A percentile compares a stretch with the other conserved stretches of the same genome.
These are phyloP conservation scores for Pogostemon cablin DNA, from an alignment of 257 asterid genomes.

Conservation along the genomic window DNA sequence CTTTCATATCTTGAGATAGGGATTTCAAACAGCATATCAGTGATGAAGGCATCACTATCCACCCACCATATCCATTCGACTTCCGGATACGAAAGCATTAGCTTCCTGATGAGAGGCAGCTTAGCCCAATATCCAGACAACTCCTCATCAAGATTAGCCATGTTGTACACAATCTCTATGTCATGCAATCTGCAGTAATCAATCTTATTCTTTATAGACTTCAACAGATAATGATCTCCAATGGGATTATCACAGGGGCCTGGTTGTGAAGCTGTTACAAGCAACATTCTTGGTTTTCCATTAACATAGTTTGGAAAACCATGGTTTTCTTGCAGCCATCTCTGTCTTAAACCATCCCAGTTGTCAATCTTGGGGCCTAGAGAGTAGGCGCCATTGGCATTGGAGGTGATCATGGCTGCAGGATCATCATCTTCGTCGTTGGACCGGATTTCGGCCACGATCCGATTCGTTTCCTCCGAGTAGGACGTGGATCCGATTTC, in stretches of 20 bases:
- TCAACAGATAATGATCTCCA: slow-evolving; percentile 52
- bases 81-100: slow-evolving; percentile 52
- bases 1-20: slow-evolving; percentile 37
- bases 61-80: slow-evolving; percentile 62
- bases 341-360: slow-evolving; percentile 43
- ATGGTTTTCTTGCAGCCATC: slow-evolving; percentile 39
- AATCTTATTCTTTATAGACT: slow-evolving; percentile 56
- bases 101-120: slow-evolving; percentile 44
- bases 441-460: slow-evolving; percentile 46
- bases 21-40: slow-evolving; percentile 48
- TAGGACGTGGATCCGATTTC: slow-evolving; percentile 12
- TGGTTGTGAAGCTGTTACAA: slow-evolving; percentile 47
- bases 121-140: slow-evolving; percentile 54
- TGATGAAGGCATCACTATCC: slow-evolving; percentile 56
- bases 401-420: slow-evolving; percentile 7
- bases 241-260: slow-evolving; percentile 46
- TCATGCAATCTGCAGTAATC: slow-evolving; percentile 53
- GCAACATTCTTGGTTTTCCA: slow-evolving; percentile 42
- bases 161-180: slow-evolving; percentile 47
- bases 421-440: slow-evolving; percentile 30
- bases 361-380: slow-evolving; percentile 48
- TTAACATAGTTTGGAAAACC: slow-evolving; percentile 32
- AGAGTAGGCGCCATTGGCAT: slow-evolving; percentile 30
- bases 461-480: slow-evolving; percentile 37
- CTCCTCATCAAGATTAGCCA: slow-evolving; percentile 43